Base-by-base conservation (phyloP, 1,284 basidiomycete genomes). In the Schizophyllum amplum region DNA sequence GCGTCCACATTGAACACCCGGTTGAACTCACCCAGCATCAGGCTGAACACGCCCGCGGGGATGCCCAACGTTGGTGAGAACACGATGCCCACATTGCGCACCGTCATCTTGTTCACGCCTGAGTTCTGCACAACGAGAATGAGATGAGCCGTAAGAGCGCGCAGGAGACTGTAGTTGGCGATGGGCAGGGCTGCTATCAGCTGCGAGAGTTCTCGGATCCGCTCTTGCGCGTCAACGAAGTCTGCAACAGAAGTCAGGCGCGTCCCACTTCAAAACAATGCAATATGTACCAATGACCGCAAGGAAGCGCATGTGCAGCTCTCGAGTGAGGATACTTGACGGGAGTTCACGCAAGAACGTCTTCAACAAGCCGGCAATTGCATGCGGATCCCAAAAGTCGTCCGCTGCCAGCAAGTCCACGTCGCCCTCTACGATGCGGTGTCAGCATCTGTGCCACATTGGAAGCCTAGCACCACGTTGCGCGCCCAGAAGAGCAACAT, bases 81-180 rank as follows among this genome's bases (percentile, higher is more conserved):
- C 25, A 99, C 96, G 61, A 99, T 99, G 21, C 95, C 94, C 24
- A 99, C 93, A 68, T 99, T 99, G 33, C 95, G 86, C 83, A 99
- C 88, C 50, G 91, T 97, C 97, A 99, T 99, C 79, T 97, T 99
- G 83, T 98, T 98, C 59, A 89, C 76, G 50, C 82, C 69, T 17
- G 92, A 83, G 68, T 97, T 94, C 70, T 94, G 87, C 51, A 98
- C 94, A 65, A 99, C 92, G 56, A 95, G 81, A 66, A 98, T 97
- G 57, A 99, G 78, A 71, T 99, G 95, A n/a, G 94, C 91, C 11
- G 92, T 94, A 55, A 98, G 79, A 5, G 94, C 93, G 21, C 96
- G 87, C 54, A 99, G 82, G 24, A 99, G 78, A 59, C 90, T 92
- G 71, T 98, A 99, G 72, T 99, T 98, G 62, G 90, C 85, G 24